Evolutionary conservation across 495 filamentous ascomycete genomes (phyloP).

Genomic region (Hyaloscypha hepaticicola): DNA sequence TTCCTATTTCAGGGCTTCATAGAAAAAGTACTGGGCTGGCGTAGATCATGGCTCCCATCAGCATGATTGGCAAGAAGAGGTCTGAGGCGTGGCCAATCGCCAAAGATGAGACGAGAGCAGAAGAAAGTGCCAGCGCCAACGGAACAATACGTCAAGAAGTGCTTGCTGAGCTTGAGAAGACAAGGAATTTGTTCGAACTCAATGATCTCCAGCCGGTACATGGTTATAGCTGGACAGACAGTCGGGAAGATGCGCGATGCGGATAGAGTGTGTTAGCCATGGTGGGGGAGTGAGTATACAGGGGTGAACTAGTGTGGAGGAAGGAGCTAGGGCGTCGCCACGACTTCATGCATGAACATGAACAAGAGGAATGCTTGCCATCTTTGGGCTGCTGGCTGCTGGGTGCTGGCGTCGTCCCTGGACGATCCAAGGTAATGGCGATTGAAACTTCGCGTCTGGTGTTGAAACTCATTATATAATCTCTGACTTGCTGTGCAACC

Average conservation of each 20-base stretch:
- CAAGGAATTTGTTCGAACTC: constrained; percentile 31
- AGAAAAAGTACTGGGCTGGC: constrained; percentile 31
- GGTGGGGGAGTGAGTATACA: constrained; percentile 28
- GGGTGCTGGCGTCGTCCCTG: constrained; percentile 6
- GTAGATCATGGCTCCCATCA: constrained; percentile 29
- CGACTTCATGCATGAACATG: constrained; percentile 37
- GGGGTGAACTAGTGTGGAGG: constrained; percentile 31
- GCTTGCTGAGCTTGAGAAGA: constrained; percentile 26
- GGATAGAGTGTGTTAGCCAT: constrained; percentile 29
- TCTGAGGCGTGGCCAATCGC: constrained; percentile 30
- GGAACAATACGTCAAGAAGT: constrained; percentile 30
- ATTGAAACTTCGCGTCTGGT: constrained; percentile 28
- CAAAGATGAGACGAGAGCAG: constrained; percentile 31
- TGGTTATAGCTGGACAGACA: constrained; percentile 27
- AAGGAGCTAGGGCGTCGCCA: constrained; percentile 29
- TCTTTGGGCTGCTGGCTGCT: constrained; percentile 22
- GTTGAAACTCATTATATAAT: constrained; percentile 37
- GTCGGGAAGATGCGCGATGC: constrained; percentile 33
- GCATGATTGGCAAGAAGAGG: constrained; percentile 32
- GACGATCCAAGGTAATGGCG: constrained; percentile 9
- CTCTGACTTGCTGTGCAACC: constrained; percentile 33
- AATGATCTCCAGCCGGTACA: constrained; percentile 29
- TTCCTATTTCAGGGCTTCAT: constrained; percentile 33
- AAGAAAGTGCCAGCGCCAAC: constrained; percentile 28
- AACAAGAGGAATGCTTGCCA: constrained; percentile 26